Base-by-base conservation (phyloP, 2,329 filamentous ascomycete species). In the Fusarium fujikuroi region DNA sequence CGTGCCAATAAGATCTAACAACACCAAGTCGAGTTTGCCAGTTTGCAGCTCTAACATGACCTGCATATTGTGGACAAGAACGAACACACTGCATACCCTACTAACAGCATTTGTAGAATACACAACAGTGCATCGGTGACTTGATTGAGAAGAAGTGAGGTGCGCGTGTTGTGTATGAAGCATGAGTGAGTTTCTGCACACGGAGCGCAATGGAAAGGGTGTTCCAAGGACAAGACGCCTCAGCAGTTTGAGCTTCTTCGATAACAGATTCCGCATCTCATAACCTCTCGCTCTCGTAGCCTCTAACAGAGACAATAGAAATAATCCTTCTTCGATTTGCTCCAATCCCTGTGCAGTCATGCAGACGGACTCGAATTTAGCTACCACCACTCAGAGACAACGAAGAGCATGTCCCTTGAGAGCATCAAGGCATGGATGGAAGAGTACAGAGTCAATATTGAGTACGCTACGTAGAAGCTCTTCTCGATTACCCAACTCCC, bases 81-180 rank as follows among this genome's bases (percentile, higher is more conserved):
- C 21, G 14, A 9, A 42, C 8, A 15, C 39, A 16, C 2, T 6
- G 8, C 9, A 2, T 9, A 8, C 39, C 14, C 16, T 42, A 10
- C 14, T 2, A 16, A n/a, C 14, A n/a, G 21, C 2, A 4, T 32
- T 32, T 32, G 14, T 32, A 12, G 30, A 5, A 32, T 32, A 32
- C 11, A 32, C 2, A 12, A 16, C 1, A 42, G 21, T 15, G 21
- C 5, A 11, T 14, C 14, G 14, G 14, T 7, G 14, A 42, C 21
- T 42, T n/a, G 8, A 7, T 4, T 42, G 14, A 42, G 14, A 10
- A 1, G 39, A 15, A 7, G 7, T 9, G 21, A 14, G 8, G 21
- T 9, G 10, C 1, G 2, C 10, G 37, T 40, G 12, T n/a, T 8
- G 14, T 2, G 8, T 5, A 15, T 5, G 14, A 14, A n/a, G 5